A percentile compares a stretch with the other conserved stretches of the same genome.
Conservation (phyloP, 805 yeast species). For the Jamesozyma rosinii region DNA sequence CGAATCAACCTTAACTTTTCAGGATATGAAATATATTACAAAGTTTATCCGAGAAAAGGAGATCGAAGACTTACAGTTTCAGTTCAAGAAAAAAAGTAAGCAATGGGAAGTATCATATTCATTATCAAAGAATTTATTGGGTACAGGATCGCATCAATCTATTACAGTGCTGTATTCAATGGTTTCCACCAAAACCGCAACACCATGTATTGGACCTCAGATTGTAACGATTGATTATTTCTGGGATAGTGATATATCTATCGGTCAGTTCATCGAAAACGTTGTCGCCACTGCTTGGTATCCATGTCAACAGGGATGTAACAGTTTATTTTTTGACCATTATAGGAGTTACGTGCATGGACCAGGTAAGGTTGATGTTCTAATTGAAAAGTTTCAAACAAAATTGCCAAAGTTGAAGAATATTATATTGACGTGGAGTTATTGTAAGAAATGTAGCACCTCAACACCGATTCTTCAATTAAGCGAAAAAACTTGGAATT, state of each 20-base stretch:
- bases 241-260: slow-evolving; percentile 80
- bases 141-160: slow-evolving; percentile 66
- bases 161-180: slow-evolving; percentile 71
- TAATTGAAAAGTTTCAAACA: slow-evolving; percentile 52
- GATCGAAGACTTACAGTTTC: slow-evolving; percentile 25
- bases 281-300: slow-evolving; percentile 56
- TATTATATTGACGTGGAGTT: slow-evolving; percentile 82
- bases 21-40: slow-evolving; percentile 28
- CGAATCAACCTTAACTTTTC: slow-evolving; percentile 26
- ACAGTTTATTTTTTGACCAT: slow-evolving; percentile 59
- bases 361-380: slow-evolving; percentile 67
- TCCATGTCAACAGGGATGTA: slow-evolving; percentile 76
- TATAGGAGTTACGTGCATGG: slow-evolving; percentile 86
- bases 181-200: slow-evolving; percentile 73
- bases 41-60: slow-evolving; percentile 28
- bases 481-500: slow-evolving; percentile 81
- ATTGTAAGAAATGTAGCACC: slow-evolving; percentile 68
- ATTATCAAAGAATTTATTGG: slow-evolving; percentile 49
- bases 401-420: slow-evolving; percentile 52
- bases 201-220: slow-evolving; percentile 90
- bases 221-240: slow-evolving; percentile 77
- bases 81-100: slow-evolving; percentile 32
- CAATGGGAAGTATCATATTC: slow-evolving; percentile 61
- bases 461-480: slow-evolving; percentile 71
- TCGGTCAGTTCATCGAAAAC: slow-evolving; percentile 84